phyloP scores from a whole-genome alignment of 208 protist species.

The Acanthamoeba royreba region DNA sequence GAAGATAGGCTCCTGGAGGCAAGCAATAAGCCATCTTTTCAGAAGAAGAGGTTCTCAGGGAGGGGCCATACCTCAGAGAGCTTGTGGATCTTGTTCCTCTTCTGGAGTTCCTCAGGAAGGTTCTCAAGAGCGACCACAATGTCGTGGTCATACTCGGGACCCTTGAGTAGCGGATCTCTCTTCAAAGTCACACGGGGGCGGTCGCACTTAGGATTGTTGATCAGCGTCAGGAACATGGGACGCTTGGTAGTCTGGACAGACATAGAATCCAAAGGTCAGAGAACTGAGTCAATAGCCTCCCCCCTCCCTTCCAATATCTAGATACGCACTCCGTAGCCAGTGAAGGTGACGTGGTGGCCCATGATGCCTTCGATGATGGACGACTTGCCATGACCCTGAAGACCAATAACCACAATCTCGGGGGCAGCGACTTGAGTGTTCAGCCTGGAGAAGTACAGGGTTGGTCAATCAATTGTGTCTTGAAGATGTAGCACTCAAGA shows the following conservation, averaged over 20 bases:
- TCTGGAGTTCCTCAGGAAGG: conserved; percentile 46
- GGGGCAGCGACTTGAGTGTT: conserved; percentile 58
- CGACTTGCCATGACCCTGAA: conserved; percentile 57
- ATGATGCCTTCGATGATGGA: conserved; percentile 63
- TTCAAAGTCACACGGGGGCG: conserved; percentile 60
- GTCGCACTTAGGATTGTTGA: conserved; percentile 58
- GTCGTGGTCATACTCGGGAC: conserved; percentile 61
- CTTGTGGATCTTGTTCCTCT: conserved; percentile 52
- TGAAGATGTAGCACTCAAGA: not conserved
- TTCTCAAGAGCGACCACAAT: not conserved
- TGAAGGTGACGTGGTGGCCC: conserved; percentile 40
- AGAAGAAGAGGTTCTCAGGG: not conserved
- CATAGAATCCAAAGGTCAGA: not conserved
- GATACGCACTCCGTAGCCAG: conserved; percentile 5
- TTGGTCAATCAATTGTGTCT: not conserved
- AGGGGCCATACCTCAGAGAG: not conserved
- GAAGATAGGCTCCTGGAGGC: conserved; percentile 56
- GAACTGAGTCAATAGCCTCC: too few species aligned
- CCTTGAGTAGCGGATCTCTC: conserved; percentile 56
- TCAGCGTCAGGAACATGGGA: conserved; percentile 53
- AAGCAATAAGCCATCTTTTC: not conserved
- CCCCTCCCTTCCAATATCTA: too few species aligned
- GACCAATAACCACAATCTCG: conserved; percentile 67
- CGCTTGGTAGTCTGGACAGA: conserved; percentile 22
- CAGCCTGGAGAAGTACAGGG: not conserved